These are phyloP conservation scores for Epichloe hybrida DNA, from an alignment of 2,329 filamentous ascomycete species.

Conservation along the genomic window DNA sequence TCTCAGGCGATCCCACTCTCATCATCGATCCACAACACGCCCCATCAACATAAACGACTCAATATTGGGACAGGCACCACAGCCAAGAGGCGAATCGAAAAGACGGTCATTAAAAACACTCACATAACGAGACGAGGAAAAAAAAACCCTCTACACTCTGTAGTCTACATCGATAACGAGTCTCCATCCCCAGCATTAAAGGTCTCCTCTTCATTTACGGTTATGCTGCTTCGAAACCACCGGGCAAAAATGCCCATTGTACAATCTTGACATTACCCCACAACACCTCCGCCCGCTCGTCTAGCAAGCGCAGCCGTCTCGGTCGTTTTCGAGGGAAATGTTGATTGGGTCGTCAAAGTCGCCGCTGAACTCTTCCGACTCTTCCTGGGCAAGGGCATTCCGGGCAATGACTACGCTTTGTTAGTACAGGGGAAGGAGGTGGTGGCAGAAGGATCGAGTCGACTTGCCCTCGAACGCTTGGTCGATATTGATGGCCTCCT, in stretches of 20 bases:
- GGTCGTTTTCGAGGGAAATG: conserved; percentile 89
- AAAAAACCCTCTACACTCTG: conserved; percentile 4
- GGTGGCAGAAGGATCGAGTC: not conserved
- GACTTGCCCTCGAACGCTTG: conserved; percentile 53
- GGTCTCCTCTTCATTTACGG: conserved; percentile 2
- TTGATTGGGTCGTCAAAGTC: conserved; percentile 98
- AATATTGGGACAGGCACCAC: not conserved
- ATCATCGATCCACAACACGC: too few relatives aligned
- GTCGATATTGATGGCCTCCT: conserved; percentile 97
- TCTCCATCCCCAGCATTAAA: not conserved
- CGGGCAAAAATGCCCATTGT: not conserved
- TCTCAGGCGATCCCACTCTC: too few relatives aligned
- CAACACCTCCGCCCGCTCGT: not conserved
- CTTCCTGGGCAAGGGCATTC: conserved; percentile 90
- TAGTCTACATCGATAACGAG: conserved; percentile 7
- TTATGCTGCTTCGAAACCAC: conserved; percentile 5
- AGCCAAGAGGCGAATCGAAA: not conserved
- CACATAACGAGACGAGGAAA: conserved; percentile 3
- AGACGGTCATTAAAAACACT: conserved; percentile 4
- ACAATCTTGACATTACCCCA: not conserved
- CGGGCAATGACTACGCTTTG: conserved; percentile 67
- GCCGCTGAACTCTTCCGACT: conserved; percentile 92
- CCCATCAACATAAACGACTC: not conserved
- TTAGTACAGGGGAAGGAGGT: not conserved
- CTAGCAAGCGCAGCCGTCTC: conserved; percentile 88